Evolutionary conservation across 2,329 filamentous ascomycete genomes (phyloP).

Genomic region (Rhinocladiella mackenziei): DNA sequence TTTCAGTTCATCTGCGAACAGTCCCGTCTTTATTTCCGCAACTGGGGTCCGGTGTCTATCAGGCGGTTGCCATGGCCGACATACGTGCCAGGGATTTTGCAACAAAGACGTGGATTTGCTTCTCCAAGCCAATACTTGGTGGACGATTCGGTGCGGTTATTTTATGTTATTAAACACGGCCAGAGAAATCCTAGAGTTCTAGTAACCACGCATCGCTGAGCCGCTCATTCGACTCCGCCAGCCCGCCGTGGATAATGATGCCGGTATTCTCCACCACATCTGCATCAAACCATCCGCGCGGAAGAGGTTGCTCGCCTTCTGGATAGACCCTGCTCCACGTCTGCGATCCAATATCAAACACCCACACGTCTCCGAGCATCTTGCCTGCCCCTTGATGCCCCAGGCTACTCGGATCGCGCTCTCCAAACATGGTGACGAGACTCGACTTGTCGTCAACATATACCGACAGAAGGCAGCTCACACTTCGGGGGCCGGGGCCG

Average conservation of each 20-base stretch:
- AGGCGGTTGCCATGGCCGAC: no score
- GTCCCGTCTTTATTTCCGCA: no score
- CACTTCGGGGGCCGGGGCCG: conserved; percentile 50
- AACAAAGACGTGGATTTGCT: no score
- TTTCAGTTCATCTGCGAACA: no score
- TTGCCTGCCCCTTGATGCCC: conserved; percentile 55
- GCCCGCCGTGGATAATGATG: conserved; percentile 49
- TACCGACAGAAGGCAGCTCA: conserved; percentile 46
- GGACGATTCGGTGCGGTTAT: no score
- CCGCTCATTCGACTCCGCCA: conserved; percentile 51
- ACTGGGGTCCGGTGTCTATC: no score
- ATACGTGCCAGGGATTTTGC: no score
- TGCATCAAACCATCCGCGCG: conserved; percentile 54
- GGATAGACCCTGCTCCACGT: conserved; percentile 36
- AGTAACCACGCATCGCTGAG: conserved; percentile 49
- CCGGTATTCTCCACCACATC: conserved; percentile 38
- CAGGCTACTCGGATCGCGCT: conserved; percentile 50
- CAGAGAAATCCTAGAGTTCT: no score
- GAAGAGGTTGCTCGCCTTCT: conserved; percentile 33
- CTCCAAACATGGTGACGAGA: conserved; percentile 52
- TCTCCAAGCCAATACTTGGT: no score
- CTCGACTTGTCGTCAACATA: conserved; percentile 34
- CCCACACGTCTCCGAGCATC: conserved; percentile 53
- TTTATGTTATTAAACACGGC: no score
- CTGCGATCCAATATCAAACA: conserved; percentile 38